These are phyloP conservation scores for Neopestalotiopsis clavispora DNA, from an alignment of 2,329 filamentous ascomycete species.

Conservation along the genomic window DNA sequence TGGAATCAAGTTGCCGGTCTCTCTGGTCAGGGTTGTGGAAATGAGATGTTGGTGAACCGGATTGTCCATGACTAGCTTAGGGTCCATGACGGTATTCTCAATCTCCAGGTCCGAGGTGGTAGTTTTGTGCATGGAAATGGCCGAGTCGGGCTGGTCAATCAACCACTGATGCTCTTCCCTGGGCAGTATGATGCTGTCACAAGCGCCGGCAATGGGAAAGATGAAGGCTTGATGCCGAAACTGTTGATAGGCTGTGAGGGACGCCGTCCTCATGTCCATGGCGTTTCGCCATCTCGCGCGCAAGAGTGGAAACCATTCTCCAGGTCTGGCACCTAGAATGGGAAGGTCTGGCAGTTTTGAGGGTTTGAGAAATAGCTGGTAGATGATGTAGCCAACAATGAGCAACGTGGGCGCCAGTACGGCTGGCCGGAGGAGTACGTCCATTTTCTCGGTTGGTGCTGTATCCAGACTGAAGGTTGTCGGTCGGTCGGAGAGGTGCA, in stretches of 20 bases:
- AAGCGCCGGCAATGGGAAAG: constrained; percentile 29
- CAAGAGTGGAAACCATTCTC: constrained; percentile 38
- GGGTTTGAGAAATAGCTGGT: constrained; percentile 28
- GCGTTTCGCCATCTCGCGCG: constrained; percentile 37
- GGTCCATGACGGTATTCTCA: constrained; percentile 32
- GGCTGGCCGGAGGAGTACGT: constrained; percentile 28
- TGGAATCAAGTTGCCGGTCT: constrained; percentile 37
- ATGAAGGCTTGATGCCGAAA: constrained; percentile 31
- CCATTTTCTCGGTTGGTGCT: neutral
- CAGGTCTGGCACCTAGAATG: constrained; percentile 35
- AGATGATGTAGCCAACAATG: constrained; percentile 28
- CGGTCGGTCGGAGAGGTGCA: neutral
- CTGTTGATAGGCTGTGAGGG: constrained; percentile 29
- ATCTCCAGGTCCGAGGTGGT: constrained; percentile 30
- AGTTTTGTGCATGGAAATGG: constrained; percentile 29
- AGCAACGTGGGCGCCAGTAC: constrained; percentile 30
- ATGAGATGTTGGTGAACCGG: constrained; percentile 33
- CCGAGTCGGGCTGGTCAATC: constrained; percentile 34
- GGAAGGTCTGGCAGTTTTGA: constrained; percentile 33
- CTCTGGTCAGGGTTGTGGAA: constrained; percentile 32
- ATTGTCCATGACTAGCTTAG: constrained; percentile 24
- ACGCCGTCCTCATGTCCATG: constrained; percentile 32
- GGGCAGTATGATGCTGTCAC: constrained; percentile 33
- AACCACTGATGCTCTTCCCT: constrained; percentile 35
- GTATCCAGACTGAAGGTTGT: neutral